Evolutionary conservation across 257 asterid genomes (phyloP), one percentile per base, ranked within the genome.

Genomic region (Solanum okadae): DNA sequence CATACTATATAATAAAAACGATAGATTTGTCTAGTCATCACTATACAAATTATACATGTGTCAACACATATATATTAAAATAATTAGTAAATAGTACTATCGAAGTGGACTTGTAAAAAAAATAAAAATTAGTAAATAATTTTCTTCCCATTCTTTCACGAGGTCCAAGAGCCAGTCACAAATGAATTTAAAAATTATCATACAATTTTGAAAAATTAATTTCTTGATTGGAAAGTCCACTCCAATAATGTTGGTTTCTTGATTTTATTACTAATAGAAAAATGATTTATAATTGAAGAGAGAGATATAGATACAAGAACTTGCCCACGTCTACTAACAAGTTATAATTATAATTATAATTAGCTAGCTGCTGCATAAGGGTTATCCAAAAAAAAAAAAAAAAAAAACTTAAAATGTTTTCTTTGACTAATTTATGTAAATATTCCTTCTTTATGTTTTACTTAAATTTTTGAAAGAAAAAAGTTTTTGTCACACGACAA

Each of bases 101-200:
- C 15, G 77, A 27, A 83, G 6, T 23, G 38, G 86, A 14, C 38
- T 87, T 59, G 31, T 29, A 7, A 25, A 42, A 52, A 18, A 52
- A 49, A 15, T 49, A 52, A 52, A 46, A 52, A 18, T 52, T 52
- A 16, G 10, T 16, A 16, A 52, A 34, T 71, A 29, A 18, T 38
- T 22, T 87, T 33, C 40, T 2, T 38, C 3, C 10, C 29, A 89
- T 86, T 87, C 92, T 72, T 90, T 90, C 86, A 86, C 37, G 33
- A 79, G 33, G 76, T 42, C 90, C 92, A 90, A 90, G 23, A 87
- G 91, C 89, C 90, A 52, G 63, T 77, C 65, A 44, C 37, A 27
- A 35, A 12, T 14, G 59, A 85, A 84, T 38, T 61, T 20, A 1
- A 33, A 71, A 71, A 31, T 8, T 33, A 71, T 33, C 25, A 71